Conservation (phyloP, 306 rosid genomes). For the Fragaria iinumae region DNA sequence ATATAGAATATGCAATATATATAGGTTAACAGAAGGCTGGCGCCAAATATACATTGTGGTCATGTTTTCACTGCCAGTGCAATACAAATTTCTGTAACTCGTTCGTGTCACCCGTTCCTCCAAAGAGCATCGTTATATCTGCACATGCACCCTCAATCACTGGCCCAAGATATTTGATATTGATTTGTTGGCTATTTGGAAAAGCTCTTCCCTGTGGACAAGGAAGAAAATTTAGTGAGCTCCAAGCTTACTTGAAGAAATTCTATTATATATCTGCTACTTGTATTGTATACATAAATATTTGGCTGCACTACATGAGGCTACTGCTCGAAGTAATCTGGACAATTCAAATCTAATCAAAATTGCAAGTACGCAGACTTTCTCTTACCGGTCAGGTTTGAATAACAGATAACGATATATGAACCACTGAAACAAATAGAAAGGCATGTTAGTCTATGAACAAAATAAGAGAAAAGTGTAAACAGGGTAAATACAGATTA, state of each 20-base stretch:
- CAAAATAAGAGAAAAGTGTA: background rate
- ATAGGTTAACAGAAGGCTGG: background rate
- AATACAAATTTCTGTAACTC: background rate
- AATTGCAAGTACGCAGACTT: background rate
- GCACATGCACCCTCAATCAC: slow-evolving; percentile 25
- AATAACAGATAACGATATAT: slow-evolving; percentile 86
- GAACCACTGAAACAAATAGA: slow-evolving; percentile 79
- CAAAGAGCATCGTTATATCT: background rate
- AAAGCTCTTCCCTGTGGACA: slow-evolving; percentile 68
- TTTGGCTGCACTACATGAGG: background rate
- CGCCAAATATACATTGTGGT: background rate
- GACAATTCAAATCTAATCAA: background rate
- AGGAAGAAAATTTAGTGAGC: slow-evolving; percentile 20
- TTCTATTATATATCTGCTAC: background rate
- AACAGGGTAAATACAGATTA: background rate
- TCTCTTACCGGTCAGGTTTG: slow-evolving; percentile 81
- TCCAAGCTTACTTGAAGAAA: background rate
- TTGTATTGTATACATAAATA: background rate
- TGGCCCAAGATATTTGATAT: slow-evolving; percentile 58
- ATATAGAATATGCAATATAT: background rate
- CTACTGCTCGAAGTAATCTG: background rate
- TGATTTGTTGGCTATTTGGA: slow-evolving; percentile 56
- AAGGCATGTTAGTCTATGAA: slow-evolving; percentile 27
- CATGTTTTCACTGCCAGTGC: background rate
- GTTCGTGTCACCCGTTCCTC: background rate